phyloP scores from a whole-genome alignment of 148 eudicot species.

The Camellia sinensis region DNA sequence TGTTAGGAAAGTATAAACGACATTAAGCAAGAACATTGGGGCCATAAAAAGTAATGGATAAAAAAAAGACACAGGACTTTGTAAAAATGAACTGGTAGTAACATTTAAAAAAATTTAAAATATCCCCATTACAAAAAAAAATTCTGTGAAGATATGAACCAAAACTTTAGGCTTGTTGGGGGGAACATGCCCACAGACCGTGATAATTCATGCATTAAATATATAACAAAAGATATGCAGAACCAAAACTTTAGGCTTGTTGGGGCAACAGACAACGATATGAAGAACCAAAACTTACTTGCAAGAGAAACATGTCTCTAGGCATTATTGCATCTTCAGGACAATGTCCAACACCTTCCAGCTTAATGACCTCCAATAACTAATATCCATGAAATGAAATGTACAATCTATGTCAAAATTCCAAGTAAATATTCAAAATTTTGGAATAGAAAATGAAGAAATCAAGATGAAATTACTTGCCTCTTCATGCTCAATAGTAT shows the following conservation, averaged over 20 bases:
- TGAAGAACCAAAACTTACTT: conserved; percentile 42
- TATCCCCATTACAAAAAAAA: no score
- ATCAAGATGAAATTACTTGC: conserved; percentile 22
- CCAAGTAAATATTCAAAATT: background rate
- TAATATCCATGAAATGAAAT: conserved; percentile 20
- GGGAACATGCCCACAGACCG: no score
- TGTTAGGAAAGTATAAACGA: conserved; percentile 26
- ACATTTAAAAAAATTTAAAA: background rate
- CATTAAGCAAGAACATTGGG: background rate
- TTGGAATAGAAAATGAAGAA: background rate
- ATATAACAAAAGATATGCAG: no score
- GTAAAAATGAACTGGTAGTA: background rate
- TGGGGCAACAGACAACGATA: no score
- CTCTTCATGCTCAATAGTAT: conserved; percentile 96
- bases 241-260: no score
- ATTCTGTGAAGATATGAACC: no score
- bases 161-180: no score
- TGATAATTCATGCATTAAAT: no score
- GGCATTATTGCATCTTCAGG: conserved; percentile 82
- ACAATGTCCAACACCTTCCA: conserved; percentile 67
- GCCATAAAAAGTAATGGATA: background rate
- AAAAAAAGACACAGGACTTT: background rate
- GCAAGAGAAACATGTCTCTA: conserved; percentile 79
- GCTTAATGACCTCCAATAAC: conserved; percentile 85
- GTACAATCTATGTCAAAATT: background rate